Base-by-base conservation (phyloP, 768 basidiomycete genomes). In the Mycena leptocephala region DNA sequence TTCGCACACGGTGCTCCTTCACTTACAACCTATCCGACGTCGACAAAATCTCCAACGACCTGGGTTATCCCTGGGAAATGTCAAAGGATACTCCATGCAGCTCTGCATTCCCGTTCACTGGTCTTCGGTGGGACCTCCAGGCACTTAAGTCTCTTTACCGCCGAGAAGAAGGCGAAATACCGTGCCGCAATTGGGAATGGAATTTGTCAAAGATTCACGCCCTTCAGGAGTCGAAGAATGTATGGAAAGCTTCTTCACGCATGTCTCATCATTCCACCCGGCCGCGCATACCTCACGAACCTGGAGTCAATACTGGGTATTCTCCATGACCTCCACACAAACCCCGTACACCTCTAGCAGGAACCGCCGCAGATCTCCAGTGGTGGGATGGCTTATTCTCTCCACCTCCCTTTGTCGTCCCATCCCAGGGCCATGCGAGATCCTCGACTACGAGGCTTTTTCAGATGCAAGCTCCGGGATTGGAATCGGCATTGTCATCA, bases 241-340 rank as follows among this genome's bases (percentile, higher is more conserved):
- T 83, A 87, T 48, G 85, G 89, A 0, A 88, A 89, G 62, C 82
- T 90, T 0, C 75, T 86, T 0, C 89, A 90, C 32, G 71, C n/a
- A n/a, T n/a, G n/a, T 14, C 64, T 80, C 0, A 79, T 88, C 0
- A 32, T 86, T 1, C 83, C 81, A 0, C 35, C 1, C 22, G 84
- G 82, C n/a, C 80, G 84, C 0, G 86, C 89, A 0, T 88, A 86
- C 72, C 83, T 90, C 63, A 88, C 85, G 30, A 46, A 55, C 6
- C 75, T 90, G 20, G 86, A 90, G 66, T 16, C 79, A 72, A 85
- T 89, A 79, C 43, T 89, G 0, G 70, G 72, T 0, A 22, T 79
- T 1, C 85, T 80, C 65, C 2, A 63, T 33, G 16, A 83, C 11
- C 78, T 72, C 87, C 87, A 18, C 85, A 85, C 81, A 65, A 79